Conservation (phyloP, 2,329 filamentous ascomycete species). For the Alternaria triticina region DNA sequence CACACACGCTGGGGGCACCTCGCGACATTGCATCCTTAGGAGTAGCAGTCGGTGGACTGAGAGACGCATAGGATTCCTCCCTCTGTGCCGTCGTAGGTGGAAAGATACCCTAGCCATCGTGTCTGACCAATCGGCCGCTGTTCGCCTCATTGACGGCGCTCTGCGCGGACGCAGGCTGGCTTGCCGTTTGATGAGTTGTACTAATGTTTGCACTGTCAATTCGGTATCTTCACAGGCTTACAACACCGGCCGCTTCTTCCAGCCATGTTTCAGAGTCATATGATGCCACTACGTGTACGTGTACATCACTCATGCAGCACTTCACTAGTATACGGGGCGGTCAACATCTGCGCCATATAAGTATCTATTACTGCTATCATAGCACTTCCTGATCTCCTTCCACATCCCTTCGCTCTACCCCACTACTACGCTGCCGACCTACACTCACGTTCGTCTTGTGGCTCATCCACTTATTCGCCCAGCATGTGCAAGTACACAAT, state of each 20-base stretch:
- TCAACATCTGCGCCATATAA: conserved; percentile 10
- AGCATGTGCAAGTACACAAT: conserved; percentile 33
- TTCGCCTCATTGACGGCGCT: conserved; percentile 13
- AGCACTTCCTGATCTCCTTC: conserved; percentile 9
- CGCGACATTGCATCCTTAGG: conserved; percentile 1
- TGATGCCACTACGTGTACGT: conserved; percentile 12
- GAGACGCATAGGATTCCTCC: conserved; percentile 6
- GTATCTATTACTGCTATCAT: background rate
- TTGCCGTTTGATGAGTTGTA: conserved; percentile 14
- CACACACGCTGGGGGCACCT: conserved; percentile 8
- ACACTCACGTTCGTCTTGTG: background rate
- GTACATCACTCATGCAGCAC: conserved; percentile 7
- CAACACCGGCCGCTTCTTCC: background rate
- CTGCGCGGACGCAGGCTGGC: background rate
- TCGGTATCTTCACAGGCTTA: conserved; percentile 9
- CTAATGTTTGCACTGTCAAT: conserved; percentile 6
- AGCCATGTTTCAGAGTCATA: conserved; percentile 10
- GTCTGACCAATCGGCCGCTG: conserved; percentile 8
- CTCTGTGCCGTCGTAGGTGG: conserved; percentile 6
- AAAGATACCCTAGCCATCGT: conserved; percentile 2
- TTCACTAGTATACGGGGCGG: conserved; percentile 8
- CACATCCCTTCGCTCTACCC: conserved; percentile 11
- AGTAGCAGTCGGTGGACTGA: conserved; percentile 2
- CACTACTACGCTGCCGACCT: background rate
- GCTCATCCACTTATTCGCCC: background rate